Evolutionary conservation across 139 green algal genomes (phyloP).

Genomic region (Chlorella sp.): DNA sequence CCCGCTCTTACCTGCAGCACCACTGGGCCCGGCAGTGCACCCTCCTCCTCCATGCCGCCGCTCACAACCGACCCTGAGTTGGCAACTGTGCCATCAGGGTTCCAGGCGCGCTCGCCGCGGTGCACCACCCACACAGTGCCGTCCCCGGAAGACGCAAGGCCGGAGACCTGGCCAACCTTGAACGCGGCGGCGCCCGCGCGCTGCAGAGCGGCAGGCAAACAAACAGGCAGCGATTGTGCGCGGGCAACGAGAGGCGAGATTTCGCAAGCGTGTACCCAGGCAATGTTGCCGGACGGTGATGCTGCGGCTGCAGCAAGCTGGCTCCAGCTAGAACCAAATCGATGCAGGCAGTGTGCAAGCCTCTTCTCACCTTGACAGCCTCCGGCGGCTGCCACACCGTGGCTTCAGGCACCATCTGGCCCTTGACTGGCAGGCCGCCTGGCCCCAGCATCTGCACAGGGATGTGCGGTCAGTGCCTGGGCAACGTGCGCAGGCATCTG

Average conservation of each 20-base stretch:
- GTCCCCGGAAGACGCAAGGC: conserved; percentile 41
- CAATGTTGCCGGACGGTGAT: too few species aligned
- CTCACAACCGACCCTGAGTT: not conserved
- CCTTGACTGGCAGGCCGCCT: not conserved
- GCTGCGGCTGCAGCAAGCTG: too few species aligned
- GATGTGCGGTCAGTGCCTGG: not conserved
- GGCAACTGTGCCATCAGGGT: conserved; percentile 42
- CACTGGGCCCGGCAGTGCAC: conserved; percentile 42
- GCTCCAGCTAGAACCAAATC: too few species aligned
- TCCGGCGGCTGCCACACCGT: conserved; percentile 14
- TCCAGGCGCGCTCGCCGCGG: conserved; percentile 64
- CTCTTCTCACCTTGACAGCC: not conserved
- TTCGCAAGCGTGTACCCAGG: too few species aligned
- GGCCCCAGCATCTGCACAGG: conserved; percentile 11
- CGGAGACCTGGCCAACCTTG: conserved; percentile 44
- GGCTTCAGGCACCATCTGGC: conserved; percentile 13
- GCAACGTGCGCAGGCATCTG: too few species aligned
- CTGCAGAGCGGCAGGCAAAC: too few species aligned
- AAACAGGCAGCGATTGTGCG: too few species aligned
- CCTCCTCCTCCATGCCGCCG: conserved; percentile 52
- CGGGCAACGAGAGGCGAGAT: too few species aligned
- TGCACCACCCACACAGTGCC: conserved; percentile 77
- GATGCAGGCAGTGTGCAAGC: too few species aligned
- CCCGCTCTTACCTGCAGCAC: conserved; percentile 43
- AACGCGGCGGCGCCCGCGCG: too few species aligned